phyloP scores from a whole-genome alignment of 345 rosid species.

The Boechera stricta region DNA sequence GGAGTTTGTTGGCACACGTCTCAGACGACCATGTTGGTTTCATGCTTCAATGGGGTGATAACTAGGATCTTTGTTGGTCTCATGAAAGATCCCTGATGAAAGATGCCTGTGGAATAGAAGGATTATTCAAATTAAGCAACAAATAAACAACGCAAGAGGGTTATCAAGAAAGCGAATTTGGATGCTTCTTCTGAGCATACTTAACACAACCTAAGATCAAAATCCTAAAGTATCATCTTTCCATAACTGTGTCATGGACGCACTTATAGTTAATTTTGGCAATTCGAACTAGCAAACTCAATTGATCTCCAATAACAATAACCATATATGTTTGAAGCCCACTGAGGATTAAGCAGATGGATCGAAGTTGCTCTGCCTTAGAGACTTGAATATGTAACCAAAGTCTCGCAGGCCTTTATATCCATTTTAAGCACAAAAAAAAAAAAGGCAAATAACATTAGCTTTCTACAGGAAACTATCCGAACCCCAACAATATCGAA shows the following conservation, averaged over 20 bases:
- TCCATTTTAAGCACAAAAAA: not conserved
- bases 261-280: not conserved
- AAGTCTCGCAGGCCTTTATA: not conserved
- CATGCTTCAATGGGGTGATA: conserved; percentile 11
- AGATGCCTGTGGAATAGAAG: conserved; percentile 11
- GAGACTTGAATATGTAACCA: not conserved
- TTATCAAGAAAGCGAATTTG: conserved; percentile 9
- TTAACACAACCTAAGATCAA: conserved; percentile 13
- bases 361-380: not conserved
- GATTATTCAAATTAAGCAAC: not conserved
- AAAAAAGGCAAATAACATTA: not conserved
- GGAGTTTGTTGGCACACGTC: not conserved
- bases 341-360: not conserved
- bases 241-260: not conserved
- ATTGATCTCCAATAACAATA: not conserved
- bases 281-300: not conserved
- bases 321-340: not conserved
- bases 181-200: not conserved
- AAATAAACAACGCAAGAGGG: not conserved
- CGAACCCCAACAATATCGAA: not conserved
- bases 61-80: not conserved
- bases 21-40: conserved; percentile 8
- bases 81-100: conserved; percentile 33
- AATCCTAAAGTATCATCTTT: not conserved
- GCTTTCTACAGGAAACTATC: not conserved